phyloP scores from a whole-genome alignment of 495 filamentous ascomycete species.

The Penicillium taxi region DNA sequence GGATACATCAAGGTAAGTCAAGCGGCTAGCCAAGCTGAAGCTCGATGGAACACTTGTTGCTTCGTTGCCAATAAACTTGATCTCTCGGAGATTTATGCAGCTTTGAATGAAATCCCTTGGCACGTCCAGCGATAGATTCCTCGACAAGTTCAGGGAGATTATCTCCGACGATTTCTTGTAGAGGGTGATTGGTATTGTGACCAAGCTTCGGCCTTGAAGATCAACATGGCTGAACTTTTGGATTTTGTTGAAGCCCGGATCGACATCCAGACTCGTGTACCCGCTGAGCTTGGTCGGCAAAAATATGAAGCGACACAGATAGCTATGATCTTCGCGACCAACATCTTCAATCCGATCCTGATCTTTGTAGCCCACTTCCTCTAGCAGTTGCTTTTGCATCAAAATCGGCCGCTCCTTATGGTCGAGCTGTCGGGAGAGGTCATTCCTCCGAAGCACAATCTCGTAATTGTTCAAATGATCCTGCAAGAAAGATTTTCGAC shows the following conservation, averaged over 20 bases:
- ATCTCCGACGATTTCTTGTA: constrained; percentile 90
- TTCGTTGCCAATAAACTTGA: constrained; percentile 90
- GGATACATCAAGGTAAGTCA: constrained; percentile 87
- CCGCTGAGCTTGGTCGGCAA: constrained; percentile 78
- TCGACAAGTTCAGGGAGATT: constrained; percentile 85
- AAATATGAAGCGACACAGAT: constrained; percentile 92
- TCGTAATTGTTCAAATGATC: constrained; percentile 90
- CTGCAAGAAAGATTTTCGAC: constrained; percentile 83
- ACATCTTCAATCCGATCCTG: constrained; percentile 86
- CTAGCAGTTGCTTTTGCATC: constrained; percentile 86
- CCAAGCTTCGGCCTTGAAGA: constrained; percentile 79
- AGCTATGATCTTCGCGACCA: constrained; percentile 96
- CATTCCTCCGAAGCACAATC: constrained; percentile 88
- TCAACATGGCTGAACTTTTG: constrained; percentile 92
- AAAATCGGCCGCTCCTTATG: constrained; percentile 74
- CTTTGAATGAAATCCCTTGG: constrained; percentile 95
- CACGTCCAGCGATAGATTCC: constrained; percentile 85
- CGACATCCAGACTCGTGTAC: constrained; percentile 58
- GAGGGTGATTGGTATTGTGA: constrained; percentile 89
- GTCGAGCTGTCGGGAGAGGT: constrained; percentile 73
- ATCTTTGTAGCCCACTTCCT: constrained; percentile 87
- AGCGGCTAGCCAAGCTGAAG: constrained; percentile 66
- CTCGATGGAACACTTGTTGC: constrained; percentile 79
- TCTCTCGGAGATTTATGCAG: constrained; percentile 84
- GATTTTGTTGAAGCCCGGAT: constrained; percentile 70